Evolutionary conservation across 768 basidiomycete genomes (phyloP).

Genomic region (Psilocybe cyanescens): DNA sequence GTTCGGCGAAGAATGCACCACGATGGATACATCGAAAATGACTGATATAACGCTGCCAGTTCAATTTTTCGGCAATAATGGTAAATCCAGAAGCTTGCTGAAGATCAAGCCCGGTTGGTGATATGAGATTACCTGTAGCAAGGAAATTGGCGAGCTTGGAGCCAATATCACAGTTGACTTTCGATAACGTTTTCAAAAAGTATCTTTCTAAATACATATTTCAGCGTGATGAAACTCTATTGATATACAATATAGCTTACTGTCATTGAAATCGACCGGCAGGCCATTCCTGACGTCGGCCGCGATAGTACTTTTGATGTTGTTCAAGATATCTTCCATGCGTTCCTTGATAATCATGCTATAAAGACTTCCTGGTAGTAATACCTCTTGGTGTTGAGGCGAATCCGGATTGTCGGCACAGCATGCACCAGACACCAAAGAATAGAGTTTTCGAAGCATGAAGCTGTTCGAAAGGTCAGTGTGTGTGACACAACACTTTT

Average conservation of each 20-base stretch:
- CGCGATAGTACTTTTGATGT: conserved; percentile 69
- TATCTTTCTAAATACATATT: conserved; percentile 64
- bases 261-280: conserved; percentile 86
- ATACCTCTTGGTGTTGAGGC: conserved; percentile 96
- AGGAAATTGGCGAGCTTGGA: conserved; percentile 91
- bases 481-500: not conserved
- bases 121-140: conserved; percentile 95
- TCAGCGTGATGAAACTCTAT: conserved; percentile 1
- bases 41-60: conserved; percentile 97
- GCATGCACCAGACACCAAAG: conserved; percentile 87
- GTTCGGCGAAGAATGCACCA: conserved; percentile 98
- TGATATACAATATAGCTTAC: conserved; percentile 46
- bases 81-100: conserved; percentile 99
- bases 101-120: conserved; percentile 93
- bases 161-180: conserved; percentile 92
- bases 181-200: conserved; percentile 71
- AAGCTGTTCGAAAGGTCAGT: conserved; percentile 78
- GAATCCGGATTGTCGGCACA: conserved; percentile 98
- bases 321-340: conserved; percentile 85
- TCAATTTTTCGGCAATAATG: conserved; percentile 97
- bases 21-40: conserved; percentile 99
- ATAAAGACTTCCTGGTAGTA: conserved; percentile 91
- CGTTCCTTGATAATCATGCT: conserved; percentile 99
- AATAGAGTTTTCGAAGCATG: conserved; percentile 96
- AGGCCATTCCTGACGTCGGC: conserved; percentile 79